Percentiles rank a stretch among this genome's conserved stretches.
These are phyloP conservation scores for Neurospora sp. DNA, from an alignment of 495 filamentous ascomycete genomes.

Conservation along the genomic window DNA sequence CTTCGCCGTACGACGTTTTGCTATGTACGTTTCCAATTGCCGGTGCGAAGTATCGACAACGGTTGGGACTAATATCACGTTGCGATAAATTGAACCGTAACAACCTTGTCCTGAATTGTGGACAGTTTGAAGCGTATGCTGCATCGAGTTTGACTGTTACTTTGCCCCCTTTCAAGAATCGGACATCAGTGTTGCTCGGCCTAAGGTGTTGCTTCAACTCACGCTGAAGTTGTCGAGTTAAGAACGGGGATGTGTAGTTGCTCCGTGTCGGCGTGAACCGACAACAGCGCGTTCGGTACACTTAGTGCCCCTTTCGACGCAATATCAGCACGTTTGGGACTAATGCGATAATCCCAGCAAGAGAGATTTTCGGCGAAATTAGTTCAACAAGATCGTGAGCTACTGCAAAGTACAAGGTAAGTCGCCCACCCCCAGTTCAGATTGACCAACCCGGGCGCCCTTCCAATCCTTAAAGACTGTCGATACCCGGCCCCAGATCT, in stretches of 20 bases:
- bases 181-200: not conserved
- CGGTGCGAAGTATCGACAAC: not conserved
- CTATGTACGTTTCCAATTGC: not conserved
- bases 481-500: not conserved
- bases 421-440: not conserved
- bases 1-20: not conserved
- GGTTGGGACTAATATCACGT: not conserved
- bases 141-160: not conserved
- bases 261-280: not conserved
- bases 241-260: not conserved
- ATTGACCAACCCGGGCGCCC: not conserved
- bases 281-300: not conserved
- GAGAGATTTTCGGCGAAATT: not conserved
- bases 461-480: not conserved
- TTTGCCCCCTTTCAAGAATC: not conserved
- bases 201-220: not conserved
- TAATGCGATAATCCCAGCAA: not conserved
- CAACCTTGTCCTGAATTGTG: not conserved
- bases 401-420: not conserved
- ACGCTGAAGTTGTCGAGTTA: not conserved
- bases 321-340: not conserved
- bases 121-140: not conserved
- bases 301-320: not conserved
- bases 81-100: not conserved
- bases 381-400: not conserved